Percentiles rank a stretch among this genome's conserved stretches.
Conservation (phyloP, 1,139 yeast species). For the Debaryomyces nepalensis region DNA sequence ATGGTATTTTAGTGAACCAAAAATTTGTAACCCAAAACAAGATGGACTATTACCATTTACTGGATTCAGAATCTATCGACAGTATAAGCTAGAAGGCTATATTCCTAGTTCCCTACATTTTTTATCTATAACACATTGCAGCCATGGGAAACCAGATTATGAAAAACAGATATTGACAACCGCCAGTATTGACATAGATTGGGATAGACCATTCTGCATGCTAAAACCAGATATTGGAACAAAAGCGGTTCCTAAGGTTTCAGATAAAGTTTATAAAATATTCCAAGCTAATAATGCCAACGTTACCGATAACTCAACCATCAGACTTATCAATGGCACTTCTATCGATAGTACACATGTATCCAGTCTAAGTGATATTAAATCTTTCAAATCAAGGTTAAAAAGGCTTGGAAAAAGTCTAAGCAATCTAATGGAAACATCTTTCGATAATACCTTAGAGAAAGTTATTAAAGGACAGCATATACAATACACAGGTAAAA, state of each 20-base stretch:
- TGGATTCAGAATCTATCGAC: constrained; percentile 63
- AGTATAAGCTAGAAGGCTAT: constrained; percentile 47
- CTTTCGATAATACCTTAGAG: constrained; percentile 30
- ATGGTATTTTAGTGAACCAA: constrained; percentile 34
- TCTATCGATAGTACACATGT: no score
- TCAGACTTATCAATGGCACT: no score
- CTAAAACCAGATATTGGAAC: constrained; percentile 32
- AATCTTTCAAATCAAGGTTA: constrained; percentile 3
- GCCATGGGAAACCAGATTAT: constrained; percentile 55
- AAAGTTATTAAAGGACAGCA: constrained; percentile 24
- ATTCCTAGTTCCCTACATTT: constrained; percentile 50
- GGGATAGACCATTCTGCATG: constrained; percentile 60
- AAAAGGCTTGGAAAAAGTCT: constrained; percentile 5
- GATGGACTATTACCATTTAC: constrained; percentile 49
- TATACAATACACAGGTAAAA: constrained; percentile 34
- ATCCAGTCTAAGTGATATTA: no score
- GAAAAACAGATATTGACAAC: constrained; percentile 42
- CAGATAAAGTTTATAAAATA: constrained; percentile 19
- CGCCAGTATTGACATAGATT: constrained; percentile 48
- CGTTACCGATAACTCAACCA: no score
- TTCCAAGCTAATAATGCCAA: constrained; percentile 10
- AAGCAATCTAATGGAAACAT: constrained; percentile 19
- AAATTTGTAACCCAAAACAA: constrained; percentile 40
- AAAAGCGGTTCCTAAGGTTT: constrained; percentile 15
- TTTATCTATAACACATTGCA: constrained; percentile 58